Conservation (phyloP, 2,329 filamentous ascomycete genomes). For the Penicillium italicum region DNA sequence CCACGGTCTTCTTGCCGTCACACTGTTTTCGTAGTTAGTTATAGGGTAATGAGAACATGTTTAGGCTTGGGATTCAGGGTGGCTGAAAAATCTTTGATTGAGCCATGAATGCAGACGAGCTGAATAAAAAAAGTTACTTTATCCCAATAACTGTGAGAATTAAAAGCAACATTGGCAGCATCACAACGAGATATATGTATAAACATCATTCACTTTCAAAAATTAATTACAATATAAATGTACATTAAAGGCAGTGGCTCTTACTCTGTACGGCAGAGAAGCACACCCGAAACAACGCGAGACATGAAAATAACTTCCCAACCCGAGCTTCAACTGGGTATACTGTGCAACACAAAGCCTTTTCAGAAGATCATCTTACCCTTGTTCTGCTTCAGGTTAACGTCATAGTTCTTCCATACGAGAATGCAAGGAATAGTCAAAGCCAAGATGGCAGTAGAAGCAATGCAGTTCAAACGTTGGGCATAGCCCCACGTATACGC, state of each 20-base stretch:
- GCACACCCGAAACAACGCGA: not conserved
- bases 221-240: not conserved
- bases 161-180: not conserved
- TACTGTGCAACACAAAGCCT: not conserved
- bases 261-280: not conserved
- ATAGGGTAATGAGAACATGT: not conserved
- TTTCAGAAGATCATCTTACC: conserved; percentile 18
- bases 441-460: conserved; percentile 33
- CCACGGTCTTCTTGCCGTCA: not conserved
- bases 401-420: conserved; percentile 40
- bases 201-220: not conserved
- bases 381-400: conserved; percentile 42
- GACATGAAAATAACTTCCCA: not conserved
- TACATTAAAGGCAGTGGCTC: not conserved
- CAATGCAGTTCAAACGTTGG: conserved; percentile 37
- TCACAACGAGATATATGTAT: not conserved
- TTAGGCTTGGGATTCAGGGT: not conserved
- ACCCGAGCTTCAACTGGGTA: not conserved
- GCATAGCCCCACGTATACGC: conserved; percentile 38
- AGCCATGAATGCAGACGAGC: not conserved
- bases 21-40: too few relatives aligned
- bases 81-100: too few relatives aligned
- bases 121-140: too few relatives aligned
- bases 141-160: not conserved
- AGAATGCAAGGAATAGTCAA: conserved; percentile 35